Evolutionary conservation across 805 yeast genomes (phyloP), one percentile per base, ranked within the genome.

Genomic region (Wickerhamomyces bovis): DNA sequence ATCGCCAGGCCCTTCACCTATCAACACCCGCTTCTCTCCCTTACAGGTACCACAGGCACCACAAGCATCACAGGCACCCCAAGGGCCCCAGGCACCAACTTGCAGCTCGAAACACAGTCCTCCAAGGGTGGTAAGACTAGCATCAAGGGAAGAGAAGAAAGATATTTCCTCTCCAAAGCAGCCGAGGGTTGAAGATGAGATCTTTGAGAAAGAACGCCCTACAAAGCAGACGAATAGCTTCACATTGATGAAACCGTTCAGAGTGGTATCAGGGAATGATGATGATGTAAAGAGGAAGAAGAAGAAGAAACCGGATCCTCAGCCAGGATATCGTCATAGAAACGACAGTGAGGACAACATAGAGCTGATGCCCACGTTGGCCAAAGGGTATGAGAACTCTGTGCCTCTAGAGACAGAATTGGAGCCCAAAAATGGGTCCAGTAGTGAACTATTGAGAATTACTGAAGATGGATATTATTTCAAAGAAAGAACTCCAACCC

Each of bases 331-430:
- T 36, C 39, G 31, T 4, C 56, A 54, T 30, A 25, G 39, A 6
- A 48, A 48, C 23, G 49, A 41, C 2, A 49, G 57, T 42, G 62
- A 50, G 25, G 63, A 59, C 43, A 40, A 43, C 7, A 26, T 59
- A 33, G 57, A 48, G 21, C 30, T 59, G 28, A 57, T 56, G 61
- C 63, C 63, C 2, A 59, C 63, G 1, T 30, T 59, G 15, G 63
- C 63, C 1, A 53, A 55, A 50, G 63, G 63, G 7, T 58, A 47
- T 43, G 61, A 59, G 43, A 59, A 59, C 41, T 52, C 57, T 11
- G 23, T 56, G 21, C 52, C 51, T 15, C 11, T 18, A 16, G 36
- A 18, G 20, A 33, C 50, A 26, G 39, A 45, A 30, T 36, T 53
- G 18, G 48, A 44, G 47, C 11, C 23, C 8, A 15, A 13, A n/a